These are phyloP conservation scores for Pinus tabuliformis DNA, from an alignment of 75 land plant species.

Conservation along the genomic window DNA sequence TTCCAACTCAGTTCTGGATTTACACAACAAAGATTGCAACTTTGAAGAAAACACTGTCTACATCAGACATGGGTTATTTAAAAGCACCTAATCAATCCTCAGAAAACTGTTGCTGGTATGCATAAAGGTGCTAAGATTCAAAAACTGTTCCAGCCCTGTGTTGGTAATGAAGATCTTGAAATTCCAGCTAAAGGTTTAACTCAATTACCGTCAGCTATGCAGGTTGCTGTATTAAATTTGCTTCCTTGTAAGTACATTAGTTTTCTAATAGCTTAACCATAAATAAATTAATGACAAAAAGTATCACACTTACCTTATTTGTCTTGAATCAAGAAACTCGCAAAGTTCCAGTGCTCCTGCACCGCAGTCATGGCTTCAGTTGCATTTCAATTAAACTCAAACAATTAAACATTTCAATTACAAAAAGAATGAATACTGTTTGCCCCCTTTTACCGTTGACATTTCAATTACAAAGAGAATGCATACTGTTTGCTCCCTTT, in stretches of 20 bases:
- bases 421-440: neutral
- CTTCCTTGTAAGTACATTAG: neutral
- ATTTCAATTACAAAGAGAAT: neutral
- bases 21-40: no score
- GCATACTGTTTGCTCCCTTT: neutral
- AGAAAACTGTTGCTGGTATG: no score
- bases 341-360: slow-evolving; percentile 9
- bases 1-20: no score
- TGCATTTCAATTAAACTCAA: neutral
- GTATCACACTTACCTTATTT: neutral
- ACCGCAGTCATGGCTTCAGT: neutral
- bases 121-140: no score
- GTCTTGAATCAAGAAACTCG: slow-evolving; percentile 5
- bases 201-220: neutral
- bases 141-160: neutral
- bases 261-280: neutral
- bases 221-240: neutral
- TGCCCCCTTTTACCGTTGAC: neutral
- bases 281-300: neutral
- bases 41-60: no score
- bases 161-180: neutral
- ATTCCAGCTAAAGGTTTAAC: neutral
- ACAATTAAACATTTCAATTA: neutral
- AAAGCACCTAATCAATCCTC: no score
- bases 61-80: no score